Evolutionary conservation across 331 rosid species (phyloP).

Genomic region (Rosa hybrid): DNA sequence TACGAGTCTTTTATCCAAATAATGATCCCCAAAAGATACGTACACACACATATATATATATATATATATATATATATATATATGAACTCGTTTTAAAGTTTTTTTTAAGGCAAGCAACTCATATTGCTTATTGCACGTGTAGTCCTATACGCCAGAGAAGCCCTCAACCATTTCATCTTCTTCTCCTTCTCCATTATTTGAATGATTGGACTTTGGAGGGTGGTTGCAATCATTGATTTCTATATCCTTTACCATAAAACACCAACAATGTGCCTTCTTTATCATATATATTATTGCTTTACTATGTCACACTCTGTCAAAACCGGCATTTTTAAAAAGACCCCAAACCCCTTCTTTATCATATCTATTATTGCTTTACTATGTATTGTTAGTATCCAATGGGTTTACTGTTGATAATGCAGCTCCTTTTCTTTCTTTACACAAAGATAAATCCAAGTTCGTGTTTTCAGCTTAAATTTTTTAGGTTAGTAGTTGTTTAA

Average conservation of each 20-base stretch:
- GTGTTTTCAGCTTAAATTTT: background rate
- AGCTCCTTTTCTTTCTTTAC: background rate
- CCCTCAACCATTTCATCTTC: background rate
- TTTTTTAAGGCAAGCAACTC: constrained; percentile 11
- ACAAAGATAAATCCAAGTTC: no score
- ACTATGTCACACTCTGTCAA: constrained; percentile 14
- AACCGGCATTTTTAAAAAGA: background rate
- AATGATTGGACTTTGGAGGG: constrained; percentile 33
- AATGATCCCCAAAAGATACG: background rate
- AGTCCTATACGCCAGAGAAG: constrained; percentile 5
- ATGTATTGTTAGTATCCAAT: background rate
- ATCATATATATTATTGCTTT: no score
- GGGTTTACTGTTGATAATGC: background rate
- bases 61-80: background rate
- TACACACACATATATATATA: background rate
- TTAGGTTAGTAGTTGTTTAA: background rate
- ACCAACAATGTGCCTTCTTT: constrained; percentile 20
- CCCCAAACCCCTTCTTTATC: background rate
- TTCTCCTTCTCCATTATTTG: background rate
- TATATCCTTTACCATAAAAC: constrained; percentile 21
- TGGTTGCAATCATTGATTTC: constrained; percentile 35
- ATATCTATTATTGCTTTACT: background rate
- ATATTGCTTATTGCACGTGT: constrained; percentile 9
- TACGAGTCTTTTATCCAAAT: constrained; percentile 2
- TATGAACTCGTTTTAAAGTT: background rate